These are phyloP conservation scores for Gardenia jasminoides DNA, from an alignment of 257 asterid genomes.

Conservation along the genomic window DNA sequence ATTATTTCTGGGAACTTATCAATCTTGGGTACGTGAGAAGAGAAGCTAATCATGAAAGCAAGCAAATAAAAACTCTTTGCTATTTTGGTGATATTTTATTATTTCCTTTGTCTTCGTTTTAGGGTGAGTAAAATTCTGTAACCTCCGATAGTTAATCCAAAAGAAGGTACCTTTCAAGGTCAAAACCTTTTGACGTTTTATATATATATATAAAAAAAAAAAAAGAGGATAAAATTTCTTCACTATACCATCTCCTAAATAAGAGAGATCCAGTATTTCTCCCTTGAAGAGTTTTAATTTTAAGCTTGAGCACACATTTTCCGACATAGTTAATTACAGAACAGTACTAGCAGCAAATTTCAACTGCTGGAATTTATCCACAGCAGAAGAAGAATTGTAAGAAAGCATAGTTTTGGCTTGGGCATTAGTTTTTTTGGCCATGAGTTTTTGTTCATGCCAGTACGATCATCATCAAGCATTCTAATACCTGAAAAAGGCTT, in stretches of 20 bases:
- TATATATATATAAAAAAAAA: too few species aligned
- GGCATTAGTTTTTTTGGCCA: neutral
- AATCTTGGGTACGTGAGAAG: neutral
- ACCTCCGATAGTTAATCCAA: neutral
- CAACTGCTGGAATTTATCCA: constrained; percentile 5
- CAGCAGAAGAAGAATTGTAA: neutral
- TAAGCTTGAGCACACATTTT: neutral
- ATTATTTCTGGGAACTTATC: neutral
- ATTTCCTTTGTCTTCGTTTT: neutral
- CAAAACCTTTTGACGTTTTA: neutral
- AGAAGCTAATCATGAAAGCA: neutral
- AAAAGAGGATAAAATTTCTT: neutral
- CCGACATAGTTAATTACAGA: neutral
- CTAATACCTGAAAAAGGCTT: constrained; percentile 11
- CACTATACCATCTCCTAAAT: too few species aligned
- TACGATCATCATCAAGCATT: neutral
- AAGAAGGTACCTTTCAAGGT: neutral
- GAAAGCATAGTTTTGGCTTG: neutral
- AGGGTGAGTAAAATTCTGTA: neutral
- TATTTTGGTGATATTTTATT: neutral
- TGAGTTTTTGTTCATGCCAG: neutral
- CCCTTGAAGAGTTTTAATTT: neutral
- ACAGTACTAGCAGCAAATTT: neutral
- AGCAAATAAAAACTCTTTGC: neutral
- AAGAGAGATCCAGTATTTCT: too few species aligned